Conservation (phyloP, 257 asterid genomes). For the Echites panduratus region DNA sequence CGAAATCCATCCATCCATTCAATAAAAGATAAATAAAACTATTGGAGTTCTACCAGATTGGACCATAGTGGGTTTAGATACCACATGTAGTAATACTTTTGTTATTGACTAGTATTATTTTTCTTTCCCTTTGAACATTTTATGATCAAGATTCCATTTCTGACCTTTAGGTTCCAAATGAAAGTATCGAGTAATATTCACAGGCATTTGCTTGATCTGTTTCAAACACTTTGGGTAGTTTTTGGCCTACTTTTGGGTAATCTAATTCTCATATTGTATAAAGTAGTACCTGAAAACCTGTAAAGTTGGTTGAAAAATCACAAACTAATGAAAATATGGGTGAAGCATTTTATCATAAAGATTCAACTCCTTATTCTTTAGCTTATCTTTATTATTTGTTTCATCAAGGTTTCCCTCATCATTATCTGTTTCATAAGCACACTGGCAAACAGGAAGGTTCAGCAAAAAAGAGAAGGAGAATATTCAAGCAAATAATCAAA, state of each 20-base stretch:
- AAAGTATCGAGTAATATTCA: not conserved
- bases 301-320: not conserved
- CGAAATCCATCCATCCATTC: not conserved
- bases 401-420: conserved; percentile 10
- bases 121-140: not conserved
- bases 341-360: not conserved
- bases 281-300: not conserved
- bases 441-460: too few relatives aligned
- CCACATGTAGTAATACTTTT: not conserved
- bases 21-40: too few relatives aligned
- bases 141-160: not conserved
- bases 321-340: not conserved
- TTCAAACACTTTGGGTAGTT: not conserved
- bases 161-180: not conserved
- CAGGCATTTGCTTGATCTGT: not conserved
- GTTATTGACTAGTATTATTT: not conserved
- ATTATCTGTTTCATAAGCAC: too few relatives aligned
- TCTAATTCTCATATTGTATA: not conserved
- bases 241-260: not conserved
- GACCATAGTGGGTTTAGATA: not conserved
- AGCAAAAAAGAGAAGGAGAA: too few relatives aligned
- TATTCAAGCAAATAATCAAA: too few relatives aligned
- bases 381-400: conserved; percentile 4
- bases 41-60: not conserved
- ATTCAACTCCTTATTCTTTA: conserved; percentile 1